phyloP scores from a whole-genome alignment of 345 rosid species.

The Aethionema arabicum region DNA sequence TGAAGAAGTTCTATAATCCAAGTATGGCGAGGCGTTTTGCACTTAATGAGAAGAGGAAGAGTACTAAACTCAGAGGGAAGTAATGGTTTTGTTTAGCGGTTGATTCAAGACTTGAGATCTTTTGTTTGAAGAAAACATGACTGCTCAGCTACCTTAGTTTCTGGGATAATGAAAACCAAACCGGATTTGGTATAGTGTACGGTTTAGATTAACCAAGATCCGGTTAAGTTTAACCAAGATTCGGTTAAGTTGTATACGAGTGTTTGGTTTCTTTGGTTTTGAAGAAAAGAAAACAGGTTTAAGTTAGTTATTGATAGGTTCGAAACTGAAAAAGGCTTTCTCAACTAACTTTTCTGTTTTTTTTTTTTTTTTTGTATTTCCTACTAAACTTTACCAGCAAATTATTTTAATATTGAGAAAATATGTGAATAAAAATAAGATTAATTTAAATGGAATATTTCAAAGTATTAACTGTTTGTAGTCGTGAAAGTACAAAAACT shows the following conservation, averaged over 20 bases:
- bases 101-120: constrained; percentile 3
- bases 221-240: constrained; percentile 17
- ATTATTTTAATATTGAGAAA: neutral
- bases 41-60: constrained; percentile 64
- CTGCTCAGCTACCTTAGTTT: neutral
- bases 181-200: neutral
- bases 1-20: constrained; percentile 80
- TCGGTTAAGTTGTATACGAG: constrained; percentile 15
- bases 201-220: constrained; percentile 18
- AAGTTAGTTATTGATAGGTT: constrained; percentile 30
- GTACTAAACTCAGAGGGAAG: constrained; percentile 64
- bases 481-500: constrained; percentile 29
- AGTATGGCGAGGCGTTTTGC: constrained; percentile 81
- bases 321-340: constrained; percentile 31
- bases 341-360: constrained; percentile 29
- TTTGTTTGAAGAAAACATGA: neutral
- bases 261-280: neutral
- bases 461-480: constrained; percentile 21
- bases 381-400: constrained; percentile 37
- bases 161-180: constrained; percentile 2
- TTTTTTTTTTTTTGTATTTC: constrained; percentile 25
- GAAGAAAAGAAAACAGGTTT: constrained; percentile 3
- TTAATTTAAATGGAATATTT: constrained; percentile 16
- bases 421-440: neutral
- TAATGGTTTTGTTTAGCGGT: constrained; percentile 16